Percentiles rank a stretch among this genome's conserved stretches.
phyloP scores from a whole-genome alignment of 139 green algal species.

The Haematococcus sp. region DNA sequence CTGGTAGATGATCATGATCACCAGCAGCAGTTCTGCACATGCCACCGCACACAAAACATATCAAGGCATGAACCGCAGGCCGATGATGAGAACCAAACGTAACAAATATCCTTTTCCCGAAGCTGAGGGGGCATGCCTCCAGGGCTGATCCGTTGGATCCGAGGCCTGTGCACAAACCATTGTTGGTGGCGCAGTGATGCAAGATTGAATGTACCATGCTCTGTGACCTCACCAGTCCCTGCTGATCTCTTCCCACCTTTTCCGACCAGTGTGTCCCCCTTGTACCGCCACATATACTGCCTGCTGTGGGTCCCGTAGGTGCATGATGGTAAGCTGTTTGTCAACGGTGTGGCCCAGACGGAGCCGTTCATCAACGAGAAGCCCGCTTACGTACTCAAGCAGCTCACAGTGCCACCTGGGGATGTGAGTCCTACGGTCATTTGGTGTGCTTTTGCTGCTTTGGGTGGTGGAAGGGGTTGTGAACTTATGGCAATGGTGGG shows the following conservation, averaged over 20 bases:
- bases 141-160: neutral
- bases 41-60: too few species aligned
- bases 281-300: neutral
- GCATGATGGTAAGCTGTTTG: slow-evolving; percentile 71
- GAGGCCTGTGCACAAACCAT: neutral
- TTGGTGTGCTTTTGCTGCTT: neutral
- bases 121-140: slow-evolving; percentile 7
- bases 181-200: too few species aligned
- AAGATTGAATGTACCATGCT: too few species aligned
- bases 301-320: slow-evolving; percentile 58
- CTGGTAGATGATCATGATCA: too few species aligned
- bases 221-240: too few species aligned
- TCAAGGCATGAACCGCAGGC: too few species aligned
- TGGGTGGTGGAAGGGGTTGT: too few species aligned
- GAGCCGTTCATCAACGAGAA: slow-evolving; percentile 88
- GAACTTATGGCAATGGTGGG: neutral
- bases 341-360: slow-evolving; percentile 74
- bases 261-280: neutral
- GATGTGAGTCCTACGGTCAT: slow-evolving; percentile 43
- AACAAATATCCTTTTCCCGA: slow-evolving; percentile 21
- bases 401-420: slow-evolving; percentile 66
- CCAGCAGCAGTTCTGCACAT: too few species aligned
- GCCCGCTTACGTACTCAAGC: slow-evolving; percentile 70
- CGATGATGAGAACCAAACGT: too few species aligned
- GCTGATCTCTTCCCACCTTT: too few species aligned